Percentiles rank a stretch among this genome's conserved stretches.
These are phyloP conservation scores for Ascochyta pisi DNA, from an alignment of 2,329 filamentous ascomycete species.

Conservation along the genomic window DNA sequence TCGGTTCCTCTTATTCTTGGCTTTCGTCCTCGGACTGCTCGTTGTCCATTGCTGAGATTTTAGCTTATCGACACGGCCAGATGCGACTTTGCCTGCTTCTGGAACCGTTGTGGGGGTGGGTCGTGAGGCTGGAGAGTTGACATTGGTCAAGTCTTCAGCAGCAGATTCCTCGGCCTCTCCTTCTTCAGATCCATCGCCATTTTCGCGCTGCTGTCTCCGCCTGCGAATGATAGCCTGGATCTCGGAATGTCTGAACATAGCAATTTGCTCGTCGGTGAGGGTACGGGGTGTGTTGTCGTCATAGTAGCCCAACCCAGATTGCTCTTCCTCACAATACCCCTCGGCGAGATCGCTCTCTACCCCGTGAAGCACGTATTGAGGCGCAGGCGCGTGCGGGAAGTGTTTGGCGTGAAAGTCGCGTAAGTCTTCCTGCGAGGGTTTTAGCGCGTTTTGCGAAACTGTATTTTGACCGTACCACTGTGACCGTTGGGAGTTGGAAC, in stretches of 20 bases:
- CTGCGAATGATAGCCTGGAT: constrained; percentile 69
- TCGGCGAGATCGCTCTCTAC: constrained; percentile 12
- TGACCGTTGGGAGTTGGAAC: constrained; percentile 41
- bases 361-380: constrained; percentile 41
- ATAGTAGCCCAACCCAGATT: constrained; percentile 82
- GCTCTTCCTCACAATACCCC: constrained; percentile 54
- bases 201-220: constrained; percentile 34
- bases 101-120: background rate
- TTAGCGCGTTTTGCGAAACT: constrained; percentile 18
- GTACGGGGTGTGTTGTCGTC: constrained; percentile 85
- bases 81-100: constrained; percentile 20
- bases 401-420: constrained; percentile 53
- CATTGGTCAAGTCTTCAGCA: background rate
- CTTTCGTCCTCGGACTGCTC: constrained; percentile 33
- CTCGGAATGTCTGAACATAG: constrained; percentile 89
- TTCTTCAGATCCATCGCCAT: constrained; percentile 24
- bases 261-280: constrained; percentile 88
- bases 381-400: constrained; percentile 50
- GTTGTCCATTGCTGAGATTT: constrained; percentile 38
- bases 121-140: constrained; percentile 1
- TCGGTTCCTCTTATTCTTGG: constrained; percentile 33
- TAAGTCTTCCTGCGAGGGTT: constrained; percentile 50
- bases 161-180: constrained; percentile 13
- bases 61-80: constrained; percentile 25
- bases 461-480: constrained; percentile 31